A percentile compares a stretch with the other conserved stretches of the same genome.
These are phyloP conservation scores for Beauveria rudraprayagi DNA, from an alignment of 2,329 filamentous ascomycete genomes.

Conservation along the genomic window DNA sequence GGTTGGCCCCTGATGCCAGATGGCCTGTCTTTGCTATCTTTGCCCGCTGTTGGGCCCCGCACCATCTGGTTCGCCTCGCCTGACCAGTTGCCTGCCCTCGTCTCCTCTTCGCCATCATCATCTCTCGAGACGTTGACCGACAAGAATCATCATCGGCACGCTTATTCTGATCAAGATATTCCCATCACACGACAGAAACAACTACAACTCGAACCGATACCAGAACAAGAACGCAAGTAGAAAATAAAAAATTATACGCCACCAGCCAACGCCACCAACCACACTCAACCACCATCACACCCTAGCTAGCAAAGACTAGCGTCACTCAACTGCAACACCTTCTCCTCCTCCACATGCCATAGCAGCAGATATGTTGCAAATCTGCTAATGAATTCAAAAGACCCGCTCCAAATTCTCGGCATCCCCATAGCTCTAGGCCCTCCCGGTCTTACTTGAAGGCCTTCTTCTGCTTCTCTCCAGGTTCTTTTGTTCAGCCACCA, in stretches of 20 bases:
- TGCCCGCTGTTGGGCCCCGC: neutral
- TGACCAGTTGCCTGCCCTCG: neutral
- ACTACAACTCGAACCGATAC: neutral
- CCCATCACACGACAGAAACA: too few species aligned
- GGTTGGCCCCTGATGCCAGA: neutral
- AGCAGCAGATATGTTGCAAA: neutral
- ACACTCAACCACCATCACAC: neutral
- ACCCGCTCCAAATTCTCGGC: constrained; percentile 5
- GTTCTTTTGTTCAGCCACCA: constrained; percentile 16
- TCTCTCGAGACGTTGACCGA: neutral
- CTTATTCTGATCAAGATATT: neutral
- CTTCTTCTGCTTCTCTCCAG: neutral
- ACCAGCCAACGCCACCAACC: neutral
- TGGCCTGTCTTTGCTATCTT: neutral
- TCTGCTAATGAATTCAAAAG: neutral
- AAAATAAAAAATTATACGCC: neutral
- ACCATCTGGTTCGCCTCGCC: neutral
- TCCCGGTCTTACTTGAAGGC: neutral
- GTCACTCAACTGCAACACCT: neutral
- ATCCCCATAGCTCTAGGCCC: neutral
- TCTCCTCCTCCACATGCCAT: constrained; percentile 4
- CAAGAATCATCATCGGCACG: neutral
- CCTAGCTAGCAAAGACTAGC: neutral
- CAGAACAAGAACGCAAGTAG: neutral
- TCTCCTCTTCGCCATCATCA: neutral